Base-by-base conservation (phyloP, 352 stramenopile genomes). In the Phytophthora hybrid region DNA sequence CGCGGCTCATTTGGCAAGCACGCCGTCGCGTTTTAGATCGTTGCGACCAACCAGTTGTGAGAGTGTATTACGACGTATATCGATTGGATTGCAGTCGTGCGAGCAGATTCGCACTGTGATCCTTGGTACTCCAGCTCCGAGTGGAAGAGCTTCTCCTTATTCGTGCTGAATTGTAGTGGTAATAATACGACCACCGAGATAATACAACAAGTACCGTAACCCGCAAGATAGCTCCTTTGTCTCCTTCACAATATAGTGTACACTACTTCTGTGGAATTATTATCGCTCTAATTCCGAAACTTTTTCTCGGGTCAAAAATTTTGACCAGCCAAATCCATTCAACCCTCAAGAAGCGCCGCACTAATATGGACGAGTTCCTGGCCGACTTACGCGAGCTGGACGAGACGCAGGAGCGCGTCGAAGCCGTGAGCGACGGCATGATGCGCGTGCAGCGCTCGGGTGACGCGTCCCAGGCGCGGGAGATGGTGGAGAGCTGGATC, bases 321-420 rank as follows among this genome's bases (percentile, higher is more conserved):
- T 60, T 62, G 16, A 51, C 53, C 53, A 69, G 53, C 60, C 53
- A 68, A 63, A 54, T 41, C 39, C n/a, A 54, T 32, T 44, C 23
- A 29, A 39, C 32, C 37, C 23, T 18, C 16, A 21, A 49, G 11
- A 49, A 49, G 14, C 39, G 34, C 13, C 9, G 54, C 7, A 26
- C 19, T 1, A 26, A 26, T 26, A 93, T 93, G 80, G 89, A 93
- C 62, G 87, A 94, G 59, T 94, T 93, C 69, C 39, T 89, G 32
- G 79, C 87, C n/a, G 89, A 95, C 64, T 64, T 95, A 70, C 77
- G 76, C 57, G 85, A 93, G 59, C 63, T 95, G 59, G 89, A 95
- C 70, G 89, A 95, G 70, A 93, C 89, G 54, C 86, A 93, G 76
- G 89, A 95, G 71, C 85, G 89, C 55, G 88, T 95, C 9, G 88